Evolutionary conservation across 202 grass and related monocot species (phyloP).

Genomic region (Musa balbisiana): DNA sequence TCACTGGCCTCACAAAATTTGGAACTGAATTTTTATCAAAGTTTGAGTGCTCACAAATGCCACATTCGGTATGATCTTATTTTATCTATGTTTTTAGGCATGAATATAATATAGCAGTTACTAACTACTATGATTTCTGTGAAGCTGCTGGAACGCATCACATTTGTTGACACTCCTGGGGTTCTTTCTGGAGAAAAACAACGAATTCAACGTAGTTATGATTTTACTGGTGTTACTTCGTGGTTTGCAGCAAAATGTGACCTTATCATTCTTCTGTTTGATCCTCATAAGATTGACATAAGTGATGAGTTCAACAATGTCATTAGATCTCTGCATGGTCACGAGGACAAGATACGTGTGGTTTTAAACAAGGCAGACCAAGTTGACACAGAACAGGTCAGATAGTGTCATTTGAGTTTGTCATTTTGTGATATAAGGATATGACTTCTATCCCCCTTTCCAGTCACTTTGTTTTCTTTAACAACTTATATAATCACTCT

Average conservation of each 20-base stretch:
- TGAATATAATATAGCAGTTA: constrained; percentile 15
- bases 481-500: neutral
- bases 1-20: constrained; percentile 83
- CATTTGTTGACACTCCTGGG: constrained; percentile 90
- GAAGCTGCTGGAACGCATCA: constrained; percentile 87
- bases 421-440: neutral
- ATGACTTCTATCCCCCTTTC: neutral
- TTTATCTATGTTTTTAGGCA: neutral
- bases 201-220: constrained; percentile 80
- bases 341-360: constrained; percentile 96
- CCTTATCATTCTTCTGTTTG: constrained; percentile 96
- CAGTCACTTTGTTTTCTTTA: neutral
- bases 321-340: constrained; percentile 73
- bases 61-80: constrained; percentile 62
- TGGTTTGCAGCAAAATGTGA: constrained; percentile 98
- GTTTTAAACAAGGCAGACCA: constrained; percentile 96
- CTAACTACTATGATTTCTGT: constrained; percentile 28
- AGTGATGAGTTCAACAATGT: constrained; percentile 98
- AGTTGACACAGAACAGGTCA: constrained; percentile 87
- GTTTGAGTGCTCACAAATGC: constrained; percentile 99
- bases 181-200: constrained; percentile 98
- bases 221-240: constrained; percentile 86
- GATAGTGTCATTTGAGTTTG: neutral
- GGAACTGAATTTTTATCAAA: constrained; percentile 87
- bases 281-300: constrained; percentile 94